Conservation (phyloP, 805 yeast genomes). For the Sungouiozyma ichnusensis region DNA sequence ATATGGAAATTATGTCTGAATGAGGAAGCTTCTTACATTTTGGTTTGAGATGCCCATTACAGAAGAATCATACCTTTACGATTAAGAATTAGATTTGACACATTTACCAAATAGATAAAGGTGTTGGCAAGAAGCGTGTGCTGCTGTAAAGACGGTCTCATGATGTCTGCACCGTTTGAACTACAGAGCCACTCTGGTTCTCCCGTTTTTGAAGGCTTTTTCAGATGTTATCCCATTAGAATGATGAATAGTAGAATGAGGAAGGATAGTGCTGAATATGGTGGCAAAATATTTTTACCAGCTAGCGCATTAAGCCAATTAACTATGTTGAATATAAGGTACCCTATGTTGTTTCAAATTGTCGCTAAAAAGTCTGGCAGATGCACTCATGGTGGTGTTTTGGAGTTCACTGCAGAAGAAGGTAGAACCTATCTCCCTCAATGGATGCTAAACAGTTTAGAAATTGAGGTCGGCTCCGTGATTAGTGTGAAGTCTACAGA, state of each 20-base stretch:
- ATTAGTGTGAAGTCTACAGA: conserved; percentile 67
- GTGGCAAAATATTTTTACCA: conserved; percentile 93
- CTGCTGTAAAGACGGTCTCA: too few species aligned
- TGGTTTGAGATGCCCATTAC: too few species aligned
- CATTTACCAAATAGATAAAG: too few species aligned
- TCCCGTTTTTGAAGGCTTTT: conserved; percentile 71
- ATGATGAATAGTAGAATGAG: conserved; percentile 75
- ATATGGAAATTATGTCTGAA: neutral
- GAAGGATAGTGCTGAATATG: conserved; percentile 74
- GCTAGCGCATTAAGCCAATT: conserved; percentile 83
- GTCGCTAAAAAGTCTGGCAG: conserved; percentile 50
- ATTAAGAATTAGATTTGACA: too few species aligned
- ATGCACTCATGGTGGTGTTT: conserved; percentile 82
- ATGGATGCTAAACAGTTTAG: conserved; percentile 86
- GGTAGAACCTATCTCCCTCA: conserved; percentile 91
- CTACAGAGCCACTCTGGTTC: conserved; percentile 9
- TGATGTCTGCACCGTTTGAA: neutral
- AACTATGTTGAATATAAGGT: conserved; percentile 82
- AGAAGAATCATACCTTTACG: too few species aligned
- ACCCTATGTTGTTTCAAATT: conserved; percentile 90
- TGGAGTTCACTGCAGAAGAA: conserved; percentile 95
- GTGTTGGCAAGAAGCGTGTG: too few species aligned
- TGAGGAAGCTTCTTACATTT: neutral
- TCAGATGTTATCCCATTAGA: conserved; percentile 83
- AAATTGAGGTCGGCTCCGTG: conserved; percentile 68